These are phyloP conservation scores for Hyaloscypha finlandica DNA, from an alignment of 495 filamentous ascomycete species.

Conservation along the genomic window DNA sequence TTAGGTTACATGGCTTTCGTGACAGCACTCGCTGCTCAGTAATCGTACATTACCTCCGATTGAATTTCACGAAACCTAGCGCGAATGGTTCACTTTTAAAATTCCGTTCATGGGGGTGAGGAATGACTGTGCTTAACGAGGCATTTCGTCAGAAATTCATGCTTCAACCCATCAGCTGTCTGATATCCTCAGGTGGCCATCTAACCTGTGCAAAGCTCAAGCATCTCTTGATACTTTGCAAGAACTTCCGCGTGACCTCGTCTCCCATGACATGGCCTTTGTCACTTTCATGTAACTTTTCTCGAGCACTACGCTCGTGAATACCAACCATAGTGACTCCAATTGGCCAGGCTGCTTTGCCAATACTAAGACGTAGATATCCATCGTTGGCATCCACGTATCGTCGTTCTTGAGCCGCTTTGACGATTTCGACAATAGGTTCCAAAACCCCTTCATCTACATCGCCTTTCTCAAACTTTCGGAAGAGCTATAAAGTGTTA, in stretches of 20 bases:
- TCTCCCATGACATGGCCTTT: conserved; percentile 97
- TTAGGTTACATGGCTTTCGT: no score
- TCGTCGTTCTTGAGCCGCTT: conserved; percentile 80
- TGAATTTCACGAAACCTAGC: neutral
- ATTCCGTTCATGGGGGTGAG: no score
- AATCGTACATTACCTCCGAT: neutral
- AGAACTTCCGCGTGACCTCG: conserved; percentile 89
- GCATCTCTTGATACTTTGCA: conserved; percentile 98
- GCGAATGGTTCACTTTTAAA: no score
- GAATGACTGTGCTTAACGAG: no score
- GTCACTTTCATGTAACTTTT: conserved; percentile 91
- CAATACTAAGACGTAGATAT: conserved; percentile 89
- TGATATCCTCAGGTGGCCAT: conserved; percentile 90
- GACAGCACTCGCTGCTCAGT: no score
- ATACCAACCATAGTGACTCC: conserved; percentile 99
- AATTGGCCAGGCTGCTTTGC: conserved; percentile 99
- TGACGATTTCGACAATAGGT: conserved; percentile 90
- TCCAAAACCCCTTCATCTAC: conserved; percentile 77
- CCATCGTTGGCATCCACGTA: conserved; percentile 98
- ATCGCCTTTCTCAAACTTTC: conserved; percentile 78
- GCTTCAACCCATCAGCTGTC: conserved; percentile 83
- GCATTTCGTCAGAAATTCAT: neutral
- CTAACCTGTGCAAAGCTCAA: conserved; percentile 94
- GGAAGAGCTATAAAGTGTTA: conserved; percentile 61
- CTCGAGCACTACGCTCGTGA: conserved; percentile 90